phyloP scores from a whole-genome alignment of 2,329 filamentous ascomycete genomes.

The Fusarium papillatum region DNA sequence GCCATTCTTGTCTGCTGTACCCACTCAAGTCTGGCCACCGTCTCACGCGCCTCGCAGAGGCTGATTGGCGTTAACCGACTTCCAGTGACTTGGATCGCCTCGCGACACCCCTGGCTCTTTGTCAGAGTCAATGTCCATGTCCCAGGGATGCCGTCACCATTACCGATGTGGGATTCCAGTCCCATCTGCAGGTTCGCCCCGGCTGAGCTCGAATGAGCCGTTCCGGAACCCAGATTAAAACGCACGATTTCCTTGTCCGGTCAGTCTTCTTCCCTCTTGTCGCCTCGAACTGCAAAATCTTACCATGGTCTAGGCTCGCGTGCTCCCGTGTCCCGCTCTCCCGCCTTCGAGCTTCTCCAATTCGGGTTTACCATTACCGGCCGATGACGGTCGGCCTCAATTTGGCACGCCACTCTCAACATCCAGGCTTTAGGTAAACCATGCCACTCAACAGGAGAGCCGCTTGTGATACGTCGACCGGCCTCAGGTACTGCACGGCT shows the following conservation, averaged over 20 bases:
- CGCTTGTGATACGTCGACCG: conserved; percentile 20
- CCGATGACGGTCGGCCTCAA: conserved; percentile 12
- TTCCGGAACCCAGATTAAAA: neutral
- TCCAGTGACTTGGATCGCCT: conserved; percentile 38
- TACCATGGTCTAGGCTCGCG: conserved; percentile 3
- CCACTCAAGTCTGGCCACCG: conserved; percentile 38
- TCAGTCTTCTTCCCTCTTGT: conserved; percentile 5
- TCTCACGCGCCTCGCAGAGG: conserved; percentile 30
- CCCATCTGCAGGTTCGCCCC: conserved; percentile 23
- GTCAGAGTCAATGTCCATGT: conserved; percentile 8
- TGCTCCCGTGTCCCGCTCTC: conserved; percentile 8
- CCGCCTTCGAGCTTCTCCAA: neutral
- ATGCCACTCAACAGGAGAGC: conserved; percentile 19
- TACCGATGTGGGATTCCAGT: conserved; percentile 22
- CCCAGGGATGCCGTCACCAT: conserved; percentile 26
- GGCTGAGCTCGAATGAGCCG: conserved; percentile 9
- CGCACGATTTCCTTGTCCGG: neutral
- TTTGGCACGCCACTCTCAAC: conserved; percentile 22
- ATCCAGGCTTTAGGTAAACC: conserved; percentile 16
- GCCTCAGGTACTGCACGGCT: conserved; percentile 6
- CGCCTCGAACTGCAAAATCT: conserved; percentile 5
- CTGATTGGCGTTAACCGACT: conserved; percentile 39
- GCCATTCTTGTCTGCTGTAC: conserved; percentile 26
- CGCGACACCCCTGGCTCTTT: conserved; percentile 25
- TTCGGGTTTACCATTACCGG: neutral